Conservation (phyloP, 2,329 filamentous ascomycete genomes). For the Blastomyces percursus region DNA sequence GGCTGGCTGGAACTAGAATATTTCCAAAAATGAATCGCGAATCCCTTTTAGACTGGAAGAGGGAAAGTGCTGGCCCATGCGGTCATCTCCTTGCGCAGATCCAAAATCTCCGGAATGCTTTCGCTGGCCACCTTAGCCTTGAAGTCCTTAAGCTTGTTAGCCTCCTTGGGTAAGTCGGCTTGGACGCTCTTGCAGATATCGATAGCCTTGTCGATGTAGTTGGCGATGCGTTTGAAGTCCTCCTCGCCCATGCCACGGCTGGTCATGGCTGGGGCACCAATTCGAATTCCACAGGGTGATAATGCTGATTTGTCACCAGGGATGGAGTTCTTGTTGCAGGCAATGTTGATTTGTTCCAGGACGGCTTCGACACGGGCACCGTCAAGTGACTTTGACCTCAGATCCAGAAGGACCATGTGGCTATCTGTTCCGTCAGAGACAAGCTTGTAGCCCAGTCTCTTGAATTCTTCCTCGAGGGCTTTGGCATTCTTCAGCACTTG, state of each 20-base stretch:
- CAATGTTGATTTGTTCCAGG: slow-evolving; percentile 96
- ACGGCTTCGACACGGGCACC: slow-evolving; percentile 89
- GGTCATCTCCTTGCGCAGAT: slow-evolving; percentile 79
- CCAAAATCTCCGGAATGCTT: slow-evolving; percentile 68
- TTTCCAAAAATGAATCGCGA: background rate
- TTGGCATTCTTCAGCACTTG: slow-evolving; percentile 86
- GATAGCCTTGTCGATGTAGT: slow-evolving; percentile 82
- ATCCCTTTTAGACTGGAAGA: slow-evolving; percentile 51
- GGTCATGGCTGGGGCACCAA: slow-evolving; percentile 96
- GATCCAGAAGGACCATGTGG: slow-evolving; percentile 84
- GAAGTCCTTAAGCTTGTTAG: slow-evolving; percentile 99
- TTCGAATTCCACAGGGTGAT: slow-evolving; percentile 86
- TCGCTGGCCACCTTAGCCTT: slow-evolving; percentile 78
- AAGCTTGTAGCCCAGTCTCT: slow-evolving; percentile 62
- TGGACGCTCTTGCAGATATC: slow-evolving; percentile 86
- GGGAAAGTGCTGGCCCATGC: slow-evolving; percentile 83
- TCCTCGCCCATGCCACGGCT: slow-evolving; percentile 83
- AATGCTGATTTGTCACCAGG: slow-evolving; percentile 96
- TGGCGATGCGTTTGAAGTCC: slow-evolving; percentile 82
- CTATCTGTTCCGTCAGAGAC: slow-evolving; percentile 95
- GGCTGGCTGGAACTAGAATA: background rate
- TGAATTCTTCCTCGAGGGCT: slow-evolving; percentile 67
- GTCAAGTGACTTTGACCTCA: slow-evolving; percentile 80
- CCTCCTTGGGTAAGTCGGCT: slow-evolving; percentile 75
- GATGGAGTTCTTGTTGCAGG: slow-evolving; percentile 99